A percentile compares a stretch with the other conserved stretches of the same genome.
phyloP scores from a whole-genome alignment of 108 stramenopile genomes.

The Cyclotella choctawhatcheeana region DNA sequence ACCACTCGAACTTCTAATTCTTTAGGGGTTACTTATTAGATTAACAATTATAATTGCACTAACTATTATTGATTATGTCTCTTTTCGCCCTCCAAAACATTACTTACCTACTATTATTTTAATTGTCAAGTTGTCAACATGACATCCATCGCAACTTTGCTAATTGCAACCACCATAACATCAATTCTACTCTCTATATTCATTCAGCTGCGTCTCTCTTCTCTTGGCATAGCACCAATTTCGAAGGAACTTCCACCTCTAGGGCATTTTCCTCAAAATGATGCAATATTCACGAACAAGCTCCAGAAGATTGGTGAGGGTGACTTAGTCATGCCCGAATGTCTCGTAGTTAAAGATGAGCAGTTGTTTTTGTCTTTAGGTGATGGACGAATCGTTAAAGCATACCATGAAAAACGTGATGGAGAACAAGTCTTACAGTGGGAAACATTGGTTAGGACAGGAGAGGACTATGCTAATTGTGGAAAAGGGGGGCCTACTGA shows the following conservation, averaged over 20 bases:
- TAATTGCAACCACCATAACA: neutral
- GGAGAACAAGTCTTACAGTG: neutral
- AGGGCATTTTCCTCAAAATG: neutral
- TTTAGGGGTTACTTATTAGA: too few species aligned
- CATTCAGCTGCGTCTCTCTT: neutral
- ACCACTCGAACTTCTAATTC: too few species aligned
- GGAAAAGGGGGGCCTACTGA: constrained; percentile 32
- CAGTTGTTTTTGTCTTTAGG: constrained; percentile 23
- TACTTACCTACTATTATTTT: too few species aligned
- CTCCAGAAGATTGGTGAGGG: constrained; percentile 21
- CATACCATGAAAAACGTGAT: neutral
- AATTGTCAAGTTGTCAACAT: too few species aligned
- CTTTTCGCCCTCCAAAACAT: too few species aligned
- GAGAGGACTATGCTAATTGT: constrained; percentile 11
- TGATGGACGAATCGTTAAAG: constrained; percentile 23
- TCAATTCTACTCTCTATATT: neutral
- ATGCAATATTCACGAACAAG: neutral
- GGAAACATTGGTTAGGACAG: constrained; percentile 6
- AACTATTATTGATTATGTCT: too few species aligned
- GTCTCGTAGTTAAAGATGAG: constrained; percentile 5
- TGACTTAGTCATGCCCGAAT: constrained; percentile 24
- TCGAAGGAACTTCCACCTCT: neutral
- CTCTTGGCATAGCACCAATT: neutral
- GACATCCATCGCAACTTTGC: neutral
- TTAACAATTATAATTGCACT: too few species aligned